Conservation (phyloP, 805 yeast species). For the Saccharomycopsis fermentans region DNA sequence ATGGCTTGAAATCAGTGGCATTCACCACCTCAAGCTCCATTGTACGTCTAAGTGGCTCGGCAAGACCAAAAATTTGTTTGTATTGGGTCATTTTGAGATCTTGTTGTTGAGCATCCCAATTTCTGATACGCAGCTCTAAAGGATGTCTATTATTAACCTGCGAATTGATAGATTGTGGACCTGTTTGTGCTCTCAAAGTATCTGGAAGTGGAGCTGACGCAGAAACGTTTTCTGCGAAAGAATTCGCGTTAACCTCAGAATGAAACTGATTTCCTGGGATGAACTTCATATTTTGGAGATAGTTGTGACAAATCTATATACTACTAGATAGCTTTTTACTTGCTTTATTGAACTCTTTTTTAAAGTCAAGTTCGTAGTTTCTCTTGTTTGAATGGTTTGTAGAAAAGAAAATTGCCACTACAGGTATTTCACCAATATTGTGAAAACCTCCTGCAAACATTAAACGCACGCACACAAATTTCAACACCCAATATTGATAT, state of each 20-base stretch:
- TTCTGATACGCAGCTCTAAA: constrained; percentile 58
- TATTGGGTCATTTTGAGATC: constrained; percentile 64
- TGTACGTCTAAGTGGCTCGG: constrained; percentile 83
- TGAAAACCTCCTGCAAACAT: neutral
- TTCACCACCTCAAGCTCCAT: constrained; percentile 80
- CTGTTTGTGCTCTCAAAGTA: constrained; percentile 52
- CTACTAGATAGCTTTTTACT: too few relatives aligned
- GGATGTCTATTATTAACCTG: constrained; percentile 78
- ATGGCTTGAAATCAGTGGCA: constrained; percentile 60
- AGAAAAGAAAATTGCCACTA: neutral
- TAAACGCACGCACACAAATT: neutral
- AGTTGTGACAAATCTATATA: too few relatives aligned
- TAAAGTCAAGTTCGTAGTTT: constrained; percentile 7
- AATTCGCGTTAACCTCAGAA: constrained; percentile 36
- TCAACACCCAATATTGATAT: too few relatives aligned
- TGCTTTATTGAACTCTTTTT: too few relatives aligned
- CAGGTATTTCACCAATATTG: neutral
- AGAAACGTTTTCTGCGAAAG: constrained; percentile 35
- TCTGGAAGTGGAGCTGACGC: constrained; percentile 65
- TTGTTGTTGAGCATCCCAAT: constrained; percentile 75
- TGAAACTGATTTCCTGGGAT: constrained; percentile 8
- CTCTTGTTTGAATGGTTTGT: neutral
- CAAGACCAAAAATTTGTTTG: constrained; percentile 81
- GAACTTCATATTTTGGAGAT: constrained; percentile 4
- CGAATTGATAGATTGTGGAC: constrained; percentile 43